Evolutionary conservation across 192 early-diverging fungal species (phyloP), one percentile per base, ranked within the genome.

Genomic region (Phlyctochytrium bullatum): DNA sequence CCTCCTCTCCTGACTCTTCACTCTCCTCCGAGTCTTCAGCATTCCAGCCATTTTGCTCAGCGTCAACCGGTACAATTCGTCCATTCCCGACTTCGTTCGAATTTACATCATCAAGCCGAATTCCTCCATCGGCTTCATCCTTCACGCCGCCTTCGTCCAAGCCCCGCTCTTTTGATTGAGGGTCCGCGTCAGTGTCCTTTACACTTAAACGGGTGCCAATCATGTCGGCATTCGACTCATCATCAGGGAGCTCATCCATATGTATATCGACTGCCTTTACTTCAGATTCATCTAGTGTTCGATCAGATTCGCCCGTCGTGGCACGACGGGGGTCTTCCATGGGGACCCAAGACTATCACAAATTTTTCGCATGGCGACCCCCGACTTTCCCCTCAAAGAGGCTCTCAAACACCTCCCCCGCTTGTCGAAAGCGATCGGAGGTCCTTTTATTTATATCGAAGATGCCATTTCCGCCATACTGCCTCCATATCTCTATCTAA

Each of bases 1-100:
- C 78, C 50, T 83, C 79, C 57, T 79, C 79, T 32, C 83, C 74
- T 24, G 80, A 82, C 57, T 78, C 74, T 28, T 88, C 86, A 24
- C 81, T 74, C 24, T 86, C 81, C 33, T 83, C 81, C 25, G 83
- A 78, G 2, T 78, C 79, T 64, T 92, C 91, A 30, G 90, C 90
- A 51, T 92, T 88, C 17, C 84, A 88, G 2, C 85, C 88, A 58
- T 86, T 82, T 23, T 87, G 83, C 52, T 89, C 88, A 14, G 6
- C 40, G n/a, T n/a, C n/a, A n/a, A n/a, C n/a, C n/a, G n/a, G n/a
- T n/a, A n/a, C n/a, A n/a, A 6, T 47, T 47, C 40, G 6, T 6
- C 40, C 10, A 20, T 14, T 47, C 40, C 6, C 20, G 40, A 47
- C 20, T 47, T 14, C 10, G 40, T 47, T 47, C 20, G 40, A 47